A percentile compares a stretch with the other conserved stretches of the same genome.
phyloP scores from a whole-genome alignment of 2,329 filamentous ascomycete genomes.

The Magnaporthiopsis rhizophila region DNA sequence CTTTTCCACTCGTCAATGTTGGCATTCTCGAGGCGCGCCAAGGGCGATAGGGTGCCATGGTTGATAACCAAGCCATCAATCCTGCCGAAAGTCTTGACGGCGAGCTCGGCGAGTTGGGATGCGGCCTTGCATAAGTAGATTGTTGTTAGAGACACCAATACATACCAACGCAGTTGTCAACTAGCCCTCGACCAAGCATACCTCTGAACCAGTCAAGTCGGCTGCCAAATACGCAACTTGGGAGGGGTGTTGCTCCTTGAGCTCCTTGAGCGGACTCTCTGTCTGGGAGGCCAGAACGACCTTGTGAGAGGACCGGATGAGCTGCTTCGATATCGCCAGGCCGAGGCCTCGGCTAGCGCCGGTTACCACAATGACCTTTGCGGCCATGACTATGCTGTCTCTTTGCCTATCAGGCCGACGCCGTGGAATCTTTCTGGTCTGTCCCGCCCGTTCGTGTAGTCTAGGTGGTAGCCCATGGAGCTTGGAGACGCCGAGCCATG shows the following conservation, averaged over 20 bases:
- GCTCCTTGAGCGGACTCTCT: conserved; percentile 35
- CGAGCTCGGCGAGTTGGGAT: conserved; percentile 54
- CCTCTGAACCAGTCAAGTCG: conserved; percentile 46
- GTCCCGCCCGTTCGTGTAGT: background rate
- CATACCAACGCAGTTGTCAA: background rate
- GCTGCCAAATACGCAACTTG: conserved; percentile 49
- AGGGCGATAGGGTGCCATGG: conserved; percentile 73
- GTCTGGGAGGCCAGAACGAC: conserved; percentile 52
- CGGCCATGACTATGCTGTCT: conserved; percentile 27
- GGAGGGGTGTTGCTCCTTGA: conserved; percentile 42
- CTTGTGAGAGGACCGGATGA: conserved; percentile 47
- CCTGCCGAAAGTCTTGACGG: conserved; percentile 58
- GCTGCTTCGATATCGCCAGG: conserved; percentile 42
- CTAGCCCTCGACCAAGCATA: conserved; percentile 17
- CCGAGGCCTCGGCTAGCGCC: conserved; percentile 58
- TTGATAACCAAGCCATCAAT: conserved; percentile 83
- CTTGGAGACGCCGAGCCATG: background rate
- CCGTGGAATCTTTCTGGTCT: background rate
- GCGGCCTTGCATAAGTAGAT: conserved; percentile 35
- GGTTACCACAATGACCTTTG: conserved; percentile 63
- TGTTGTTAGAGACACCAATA: conserved; percentile 5
- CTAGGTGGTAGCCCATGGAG: background rate
- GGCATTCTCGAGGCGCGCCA: conserved; percentile 60
- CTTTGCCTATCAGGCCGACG: background rate
- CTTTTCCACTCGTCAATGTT: conserved; percentile 67